phyloP scores from a whole-genome alignment of 225 moss, liverwort and hornwort species.

The Polytrichum formosum region DNA sequence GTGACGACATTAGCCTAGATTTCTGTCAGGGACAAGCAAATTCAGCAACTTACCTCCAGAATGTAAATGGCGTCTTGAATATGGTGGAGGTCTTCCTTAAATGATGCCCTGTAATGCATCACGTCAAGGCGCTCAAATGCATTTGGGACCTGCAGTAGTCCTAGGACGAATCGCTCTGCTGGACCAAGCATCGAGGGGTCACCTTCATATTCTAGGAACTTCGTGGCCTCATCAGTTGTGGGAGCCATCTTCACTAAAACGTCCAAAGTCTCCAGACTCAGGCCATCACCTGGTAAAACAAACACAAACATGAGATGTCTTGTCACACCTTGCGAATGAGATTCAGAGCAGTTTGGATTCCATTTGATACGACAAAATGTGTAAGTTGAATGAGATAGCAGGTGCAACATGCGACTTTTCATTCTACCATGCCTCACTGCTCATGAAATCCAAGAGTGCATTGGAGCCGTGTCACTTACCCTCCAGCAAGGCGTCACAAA shows the following conservation, averaged over 20 bases:
- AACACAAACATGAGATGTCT: neutral
- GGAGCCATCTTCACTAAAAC: slow-evolving; percentile 66
- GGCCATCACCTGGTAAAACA: slow-evolving; percentile 52
- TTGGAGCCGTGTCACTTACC: slow-evolving; percentile 24
- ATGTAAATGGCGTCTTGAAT: slow-evolving; percentile 57
- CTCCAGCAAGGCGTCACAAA: slow-evolving; percentile 71
- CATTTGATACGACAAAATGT: too few relatives aligned
- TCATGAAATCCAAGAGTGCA: too few relatives aligned
- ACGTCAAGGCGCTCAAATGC: slow-evolving; percentile 75
- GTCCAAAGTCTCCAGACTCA: slow-evolving; percentile 64
- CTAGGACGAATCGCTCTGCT: slow-evolving; percentile 63
- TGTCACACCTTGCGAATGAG: too few relatives aligned
- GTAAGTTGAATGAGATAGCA: too few relatives aligned
- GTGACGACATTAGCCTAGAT: too few relatives aligned
- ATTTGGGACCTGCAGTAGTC: slow-evolving; percentile 59
- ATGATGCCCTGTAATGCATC: slow-evolving; percentile 64
- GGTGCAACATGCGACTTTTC: too few relatives aligned
- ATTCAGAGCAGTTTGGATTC: too few relatives aligned
- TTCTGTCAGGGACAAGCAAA: neutral
- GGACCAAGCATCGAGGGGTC: slow-evolving; percentile 57
- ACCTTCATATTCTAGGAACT: slow-evolving; percentile 50
- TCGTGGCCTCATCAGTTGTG: slow-evolving; percentile 61
- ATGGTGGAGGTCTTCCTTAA: slow-evolving; percentile 65
- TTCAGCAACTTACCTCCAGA: slow-evolving; percentile 44
- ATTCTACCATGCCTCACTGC: too few relatives aligned